These are phyloP conservation scores for Aechmea fasciata DNA, from an alignment of 176 grass and related monocot genomes.

Conservation along the genomic window DNA sequence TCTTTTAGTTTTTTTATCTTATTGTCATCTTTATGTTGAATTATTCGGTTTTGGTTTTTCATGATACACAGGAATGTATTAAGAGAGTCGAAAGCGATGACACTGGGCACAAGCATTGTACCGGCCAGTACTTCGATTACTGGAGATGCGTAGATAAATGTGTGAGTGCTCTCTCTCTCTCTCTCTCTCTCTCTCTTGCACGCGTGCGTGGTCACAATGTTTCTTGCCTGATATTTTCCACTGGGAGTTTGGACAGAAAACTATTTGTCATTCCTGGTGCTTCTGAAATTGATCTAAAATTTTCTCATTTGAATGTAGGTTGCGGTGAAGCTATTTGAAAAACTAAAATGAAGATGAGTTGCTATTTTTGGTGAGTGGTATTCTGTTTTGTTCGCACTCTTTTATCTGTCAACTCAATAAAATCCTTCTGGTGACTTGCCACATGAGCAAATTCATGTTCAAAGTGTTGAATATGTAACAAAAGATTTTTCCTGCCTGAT, in stretches of 20 bases:
- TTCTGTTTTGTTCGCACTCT: slow-evolving; percentile 13
- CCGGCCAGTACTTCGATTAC: slow-evolving; percentile 93
- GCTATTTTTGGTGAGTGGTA: slow-evolving; percentile 12
- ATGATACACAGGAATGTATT: slow-evolving; percentile 49
- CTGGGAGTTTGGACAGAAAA: neutral
- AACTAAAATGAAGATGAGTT: slow-evolving; percentile 53
- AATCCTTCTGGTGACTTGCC: neutral
- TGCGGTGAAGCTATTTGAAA: slow-evolving; percentile 67
- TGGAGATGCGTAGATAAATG: slow-evolving; percentile 81
- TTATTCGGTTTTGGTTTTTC: slow-evolving; percentile 21
- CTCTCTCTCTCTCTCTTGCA: neutral
- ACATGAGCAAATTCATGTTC: neutral
- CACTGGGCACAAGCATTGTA: slow-evolving; percentile 81
- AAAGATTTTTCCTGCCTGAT: neutral
- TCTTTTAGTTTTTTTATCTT: neutral
- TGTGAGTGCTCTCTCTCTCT: slow-evolving; percentile 34
- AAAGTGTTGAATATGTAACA: neutral
- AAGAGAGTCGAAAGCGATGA: slow-evolving; percentile 69
- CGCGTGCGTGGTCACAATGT: neutral
- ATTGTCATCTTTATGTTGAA: neutral
- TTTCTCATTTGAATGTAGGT: slow-evolving; percentile 37
- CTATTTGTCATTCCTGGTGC: neutral
- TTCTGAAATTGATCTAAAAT: neutral
- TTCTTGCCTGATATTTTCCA: slow-evolving; percentile 13
- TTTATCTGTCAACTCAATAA: slow-evolving; percentile 18